These are phyloP conservation scores for Cladosporium sphaerospermum DNA, from an alignment of 2,329 filamentous ascomycete genomes.

Conservation along the genomic window DNA sequence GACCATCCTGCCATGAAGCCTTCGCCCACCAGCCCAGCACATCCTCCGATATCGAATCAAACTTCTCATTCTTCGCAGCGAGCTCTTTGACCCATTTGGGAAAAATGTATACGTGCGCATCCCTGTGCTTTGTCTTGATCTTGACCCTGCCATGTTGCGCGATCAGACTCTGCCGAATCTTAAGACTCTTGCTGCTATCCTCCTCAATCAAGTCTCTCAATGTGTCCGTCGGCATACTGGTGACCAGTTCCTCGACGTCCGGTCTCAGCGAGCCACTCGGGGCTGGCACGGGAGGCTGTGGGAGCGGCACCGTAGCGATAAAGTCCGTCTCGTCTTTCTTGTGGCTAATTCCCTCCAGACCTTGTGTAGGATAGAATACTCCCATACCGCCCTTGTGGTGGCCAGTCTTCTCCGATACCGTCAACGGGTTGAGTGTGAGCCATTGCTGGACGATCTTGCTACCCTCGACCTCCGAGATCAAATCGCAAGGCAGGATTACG, in stretches of 20 bases:
- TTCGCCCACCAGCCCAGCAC: slow-evolving; percentile 95
- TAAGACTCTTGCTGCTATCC: slow-evolving; percentile 61
- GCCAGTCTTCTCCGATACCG: slow-evolving; percentile 49
- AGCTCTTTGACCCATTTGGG: slow-evolving; percentile 87
- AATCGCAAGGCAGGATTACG: slow-evolving; percentile 82
- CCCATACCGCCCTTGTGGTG: slow-evolving; percentile 72
- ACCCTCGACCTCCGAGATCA: slow-evolving; percentile 83
- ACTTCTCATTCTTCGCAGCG: slow-evolving; percentile 67
- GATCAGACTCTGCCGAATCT: slow-evolving; percentile 70
- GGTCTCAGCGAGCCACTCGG: slow-evolving; percentile 60
- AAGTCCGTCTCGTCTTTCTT: slow-evolving; percentile 95
- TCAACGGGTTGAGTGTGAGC: slow-evolving; percentile 63
- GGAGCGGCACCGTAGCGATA: slow-evolving; percentile 67
- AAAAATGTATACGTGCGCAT: slow-evolving; percentile 92
- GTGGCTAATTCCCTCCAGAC: slow-evolving; percentile 56
- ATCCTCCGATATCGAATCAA: slow-evolving; percentile 87
- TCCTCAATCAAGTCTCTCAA: slow-evolving; percentile 76
- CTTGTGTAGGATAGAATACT: slow-evolving; percentile 86
- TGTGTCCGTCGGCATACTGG: slow-evolving; percentile 81
- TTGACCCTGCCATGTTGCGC: slow-evolving; percentile 66
- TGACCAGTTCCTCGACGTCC: slow-evolving; percentile 70
- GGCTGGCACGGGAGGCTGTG: slow-evolving; percentile 51
- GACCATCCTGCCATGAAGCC: slow-evolving; percentile 77
- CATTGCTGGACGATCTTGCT: slow-evolving; percentile 80
- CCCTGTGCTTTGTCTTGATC: slow-evolving; percentile 77